phyloP scores from a whole-genome alignment of 768 basidiomycete genomes.

The Lactifluus subvellereus region DNA sequence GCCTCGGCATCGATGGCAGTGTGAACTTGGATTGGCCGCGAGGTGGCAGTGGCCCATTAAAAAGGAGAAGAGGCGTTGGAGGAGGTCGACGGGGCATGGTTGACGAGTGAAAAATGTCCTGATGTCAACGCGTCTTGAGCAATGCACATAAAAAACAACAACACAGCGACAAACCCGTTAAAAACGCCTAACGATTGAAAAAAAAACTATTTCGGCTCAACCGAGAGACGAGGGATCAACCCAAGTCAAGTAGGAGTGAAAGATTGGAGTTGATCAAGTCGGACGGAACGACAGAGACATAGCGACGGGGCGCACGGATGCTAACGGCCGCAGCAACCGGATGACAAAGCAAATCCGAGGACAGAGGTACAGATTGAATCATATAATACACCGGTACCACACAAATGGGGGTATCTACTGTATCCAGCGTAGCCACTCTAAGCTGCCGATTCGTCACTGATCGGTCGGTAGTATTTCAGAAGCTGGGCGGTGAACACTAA shows the following conservation, averaged over 20 bases:
- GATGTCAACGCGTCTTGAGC: slow-evolving; percentile 6
- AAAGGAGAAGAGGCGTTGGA: slow-evolving; percentile 58
- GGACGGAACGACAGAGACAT: neutral
- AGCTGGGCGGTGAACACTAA: slow-evolving; percentile 56
- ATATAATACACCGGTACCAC: neutral
- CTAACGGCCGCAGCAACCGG: slow-evolving; percentile 1
- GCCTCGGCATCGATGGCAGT: slow-evolving; percentile 60
- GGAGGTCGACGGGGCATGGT: slow-evolving; percentile 64
- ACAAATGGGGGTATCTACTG: slow-evolving; percentile 7
- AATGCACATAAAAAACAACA: neutral
- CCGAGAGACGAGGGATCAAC: slow-evolving; percentile 17
- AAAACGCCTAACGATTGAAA: neutral
- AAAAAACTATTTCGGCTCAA: slow-evolving; percentile 6
- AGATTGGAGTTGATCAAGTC: neutral
- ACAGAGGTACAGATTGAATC: neutral
- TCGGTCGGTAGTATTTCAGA: slow-evolving; percentile 64
- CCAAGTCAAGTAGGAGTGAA: neutral
- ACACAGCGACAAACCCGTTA: neutral
- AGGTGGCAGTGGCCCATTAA: slow-evolving; percentile 56
- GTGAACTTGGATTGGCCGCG: slow-evolving; percentile 57
- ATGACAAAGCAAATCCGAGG: slow-evolving; percentile 18
- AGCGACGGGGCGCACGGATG: neutral
- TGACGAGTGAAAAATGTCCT: slow-evolving; percentile 1
- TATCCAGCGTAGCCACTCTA: slow-evolving; percentile 23
- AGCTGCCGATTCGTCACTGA: slow-evolving; percentile 33